A percentile compares a stretch with the other conserved stretches of the same genome.
Conservation (phyloP, 2,329 filamentous ascomycete species). For the Beauveria medogensis region DNA sequence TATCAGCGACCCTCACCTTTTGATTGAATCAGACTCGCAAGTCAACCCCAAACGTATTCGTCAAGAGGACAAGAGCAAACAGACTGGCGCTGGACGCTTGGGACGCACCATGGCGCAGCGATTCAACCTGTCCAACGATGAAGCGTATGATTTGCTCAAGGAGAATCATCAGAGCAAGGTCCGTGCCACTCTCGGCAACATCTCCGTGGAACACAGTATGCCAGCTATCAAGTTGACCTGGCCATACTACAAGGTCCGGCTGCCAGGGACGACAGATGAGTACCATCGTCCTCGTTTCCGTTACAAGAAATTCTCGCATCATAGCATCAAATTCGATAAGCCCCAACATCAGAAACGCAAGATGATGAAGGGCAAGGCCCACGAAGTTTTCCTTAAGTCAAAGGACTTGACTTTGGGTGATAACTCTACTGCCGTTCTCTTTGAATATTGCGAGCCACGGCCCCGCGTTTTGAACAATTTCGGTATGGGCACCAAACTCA, state of each 20-base stretch:
- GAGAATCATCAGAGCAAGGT: slow-evolving; percentile 97
- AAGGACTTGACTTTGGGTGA: slow-evolving; percentile 81
- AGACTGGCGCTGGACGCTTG: slow-evolving; percentile 59
- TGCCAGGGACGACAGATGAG: slow-evolving; percentile 65
- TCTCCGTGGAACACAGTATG: slow-evolving; percentile 90
- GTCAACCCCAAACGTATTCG: slow-evolving; percentile 52
- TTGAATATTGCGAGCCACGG: slow-evolving; percentile 94
- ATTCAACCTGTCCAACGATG: slow-evolving; percentile 95
- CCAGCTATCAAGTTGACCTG: slow-evolving; percentile 86
- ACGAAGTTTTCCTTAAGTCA: slow-evolving; percentile 70
- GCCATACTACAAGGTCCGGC: slow-evolving; percentile 89
- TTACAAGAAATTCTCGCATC: slow-evolving; percentile 59
- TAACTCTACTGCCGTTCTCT: slow-evolving; percentile 77
- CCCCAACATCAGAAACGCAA: slow-evolving; percentile 72
- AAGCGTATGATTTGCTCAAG: slow-evolving; percentile 90
- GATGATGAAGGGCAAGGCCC: slow-evolving; percentile 69
- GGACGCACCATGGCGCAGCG: slow-evolving; percentile 67
- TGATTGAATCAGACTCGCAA: slow-evolving; percentile 70
- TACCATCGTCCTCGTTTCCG: slow-evolving; percentile 77
- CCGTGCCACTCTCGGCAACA: slow-evolving; percentile 80
- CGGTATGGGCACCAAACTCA: slow-evolving; percentile 90
- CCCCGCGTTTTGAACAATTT: slow-evolving; percentile 91
- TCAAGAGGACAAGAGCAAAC: slow-evolving; percentile 50
- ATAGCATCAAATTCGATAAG: slow-evolving; percentile 63
- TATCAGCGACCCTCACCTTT: slow-evolving; percentile 77